Conservation (phyloP, 257 asterid species). For the Eucommia ulmoides region DNA sequence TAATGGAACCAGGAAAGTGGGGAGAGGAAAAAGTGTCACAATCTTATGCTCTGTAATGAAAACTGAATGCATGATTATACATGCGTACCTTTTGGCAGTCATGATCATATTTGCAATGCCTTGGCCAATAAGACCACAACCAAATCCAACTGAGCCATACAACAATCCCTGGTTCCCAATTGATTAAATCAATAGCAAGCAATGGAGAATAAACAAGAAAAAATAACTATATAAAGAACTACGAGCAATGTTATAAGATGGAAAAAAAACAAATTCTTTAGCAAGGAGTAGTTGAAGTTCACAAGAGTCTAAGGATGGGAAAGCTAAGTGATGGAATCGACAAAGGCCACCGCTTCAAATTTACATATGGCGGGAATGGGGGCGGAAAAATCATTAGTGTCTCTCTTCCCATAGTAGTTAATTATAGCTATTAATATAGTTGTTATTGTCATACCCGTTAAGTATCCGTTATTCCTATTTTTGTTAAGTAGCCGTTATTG, state of each 20-base stretch:
- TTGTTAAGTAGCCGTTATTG: too few species aligned
- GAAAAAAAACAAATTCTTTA: background rate
- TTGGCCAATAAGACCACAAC: slow-evolving; percentile 87
- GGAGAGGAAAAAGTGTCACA: background rate
- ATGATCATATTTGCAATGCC: slow-evolving; percentile 90
- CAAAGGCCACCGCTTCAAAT: too few species aligned
- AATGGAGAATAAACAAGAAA: background rate
- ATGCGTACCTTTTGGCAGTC: slow-evolving; percentile 94
- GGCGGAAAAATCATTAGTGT: too few species aligned
- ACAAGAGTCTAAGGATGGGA: too few species aligned
- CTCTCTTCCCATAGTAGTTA: too few species aligned
- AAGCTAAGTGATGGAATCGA: too few species aligned
- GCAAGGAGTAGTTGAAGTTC: background rate
- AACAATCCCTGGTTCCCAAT: slow-evolving; percentile 51
- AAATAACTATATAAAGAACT: slow-evolving; percentile 2
- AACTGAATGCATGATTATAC: background rate
- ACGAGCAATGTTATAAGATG: slow-evolving; percentile 1
- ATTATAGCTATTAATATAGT: too few species aligned
- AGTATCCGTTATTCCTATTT: too few species aligned
- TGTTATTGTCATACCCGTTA: too few species aligned
- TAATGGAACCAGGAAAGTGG: background rate
- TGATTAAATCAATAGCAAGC: slow-evolving; percentile 9
- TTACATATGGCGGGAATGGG: too few species aligned
- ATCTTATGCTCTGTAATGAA: background rate
- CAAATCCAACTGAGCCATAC: slow-evolving; percentile 93